Conservation (phyloP, 2,329 filamentous ascomycete species). For the Coniochaeta sp. region DNA sequence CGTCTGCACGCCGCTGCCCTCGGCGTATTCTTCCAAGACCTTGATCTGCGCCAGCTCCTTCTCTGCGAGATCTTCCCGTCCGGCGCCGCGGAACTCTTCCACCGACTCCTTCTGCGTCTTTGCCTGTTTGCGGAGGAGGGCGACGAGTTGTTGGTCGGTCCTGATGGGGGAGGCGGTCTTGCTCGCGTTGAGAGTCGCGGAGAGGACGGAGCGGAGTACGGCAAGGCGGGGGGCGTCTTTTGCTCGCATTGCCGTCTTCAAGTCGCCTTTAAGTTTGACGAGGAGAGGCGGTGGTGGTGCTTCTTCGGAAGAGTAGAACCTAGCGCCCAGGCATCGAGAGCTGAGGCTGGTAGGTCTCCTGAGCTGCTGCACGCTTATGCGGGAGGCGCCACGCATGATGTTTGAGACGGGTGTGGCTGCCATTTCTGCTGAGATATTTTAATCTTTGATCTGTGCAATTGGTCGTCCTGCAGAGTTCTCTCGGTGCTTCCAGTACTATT, state of each 20-base stretch:
- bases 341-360: not conserved
- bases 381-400: slow-evolving; percentile 1
- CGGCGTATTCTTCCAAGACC: slow-evolving; percentile 59
- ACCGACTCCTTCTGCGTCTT: slow-evolving; percentile 50
- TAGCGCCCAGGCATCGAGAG: slow-evolving; percentile 8
- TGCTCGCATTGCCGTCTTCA: slow-evolving; percentile 59
- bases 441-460: not conserved
- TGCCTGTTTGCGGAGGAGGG: slow-evolving; percentile 57
- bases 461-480: not conserved
- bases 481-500: not conserved
- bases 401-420: not conserved
- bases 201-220: slow-evolving; percentile 61
- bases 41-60: slow-evolving; percentile 61
- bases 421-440: not conserved
- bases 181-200: slow-evolving; percentile 65
- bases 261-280: slow-evolving; percentile 48
- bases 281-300: slow-evolving; percentile 33
- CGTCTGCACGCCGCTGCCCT: slow-evolving; percentile 49
- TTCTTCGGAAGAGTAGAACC: slow-evolving; percentile 25
- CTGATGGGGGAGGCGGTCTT: slow-evolving; percentile 64
- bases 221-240: slow-evolving; percentile 58
- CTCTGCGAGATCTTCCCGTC: slow-evolving; percentile 59
- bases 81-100: slow-evolving; percentile 55
- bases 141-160: slow-evolving; percentile 62
- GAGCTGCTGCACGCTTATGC: slow-evolving; percentile 1